phyloP scores from a whole-genome alignment of 2,329 filamentous ascomycete genomes.

The Alternaria postmessia region DNA sequence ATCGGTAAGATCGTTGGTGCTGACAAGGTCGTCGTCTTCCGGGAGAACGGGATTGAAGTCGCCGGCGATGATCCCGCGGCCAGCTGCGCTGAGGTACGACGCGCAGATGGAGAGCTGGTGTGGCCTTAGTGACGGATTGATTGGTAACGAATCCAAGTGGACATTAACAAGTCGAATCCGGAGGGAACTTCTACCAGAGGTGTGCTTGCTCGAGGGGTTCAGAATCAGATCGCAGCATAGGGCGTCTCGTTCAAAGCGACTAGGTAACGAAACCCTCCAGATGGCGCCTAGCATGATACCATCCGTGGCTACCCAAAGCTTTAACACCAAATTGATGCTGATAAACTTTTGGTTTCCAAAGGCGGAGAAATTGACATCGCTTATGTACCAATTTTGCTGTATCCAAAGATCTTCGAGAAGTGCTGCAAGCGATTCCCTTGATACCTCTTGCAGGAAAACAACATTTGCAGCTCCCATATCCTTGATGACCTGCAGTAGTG shows the following conservation, averaged over 20 bases:
- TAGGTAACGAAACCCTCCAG: slow-evolving; percentile 7
- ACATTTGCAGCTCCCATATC: background rate
- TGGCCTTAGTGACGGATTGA: slow-evolving; percentile 13
- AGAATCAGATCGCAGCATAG: slow-evolving; percentile 8
- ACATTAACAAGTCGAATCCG: slow-evolving; percentile 8
- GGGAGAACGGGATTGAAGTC: slow-evolving; percentile 11
- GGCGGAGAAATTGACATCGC: background rate
- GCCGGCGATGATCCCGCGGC: slow-evolving; percentile 5
- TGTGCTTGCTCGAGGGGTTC: slow-evolving; percentile 4
- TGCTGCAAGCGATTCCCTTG: background rate
- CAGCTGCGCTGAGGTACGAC: slow-evolving; percentile 4
- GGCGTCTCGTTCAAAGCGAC: slow-evolving; percentile 12
- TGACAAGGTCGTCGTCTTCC: slow-evolving; percentile 9
- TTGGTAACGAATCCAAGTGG: slow-evolving; percentile 9
- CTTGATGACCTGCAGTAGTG: slow-evolving; percentile 2
- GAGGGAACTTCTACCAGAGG: background rate
- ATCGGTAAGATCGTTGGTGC: slow-evolving; percentile 1
- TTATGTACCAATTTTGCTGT: slow-evolving; percentile 9
- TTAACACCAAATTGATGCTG: slow-evolving; percentile 5
- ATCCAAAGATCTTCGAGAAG: slow-evolving; percentile 6
- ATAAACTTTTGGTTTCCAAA: slow-evolving; percentile 7
- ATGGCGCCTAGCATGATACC: slow-evolving; percentile 1
- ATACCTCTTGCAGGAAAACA: slow-evolving; percentile 13
- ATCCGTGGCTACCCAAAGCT: background rate
- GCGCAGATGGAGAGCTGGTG: slow-evolving; percentile 1